Base-by-base conservation (phyloP, 371 early-diverging fungal species). In the Conidiobolus incongruus region DNA sequence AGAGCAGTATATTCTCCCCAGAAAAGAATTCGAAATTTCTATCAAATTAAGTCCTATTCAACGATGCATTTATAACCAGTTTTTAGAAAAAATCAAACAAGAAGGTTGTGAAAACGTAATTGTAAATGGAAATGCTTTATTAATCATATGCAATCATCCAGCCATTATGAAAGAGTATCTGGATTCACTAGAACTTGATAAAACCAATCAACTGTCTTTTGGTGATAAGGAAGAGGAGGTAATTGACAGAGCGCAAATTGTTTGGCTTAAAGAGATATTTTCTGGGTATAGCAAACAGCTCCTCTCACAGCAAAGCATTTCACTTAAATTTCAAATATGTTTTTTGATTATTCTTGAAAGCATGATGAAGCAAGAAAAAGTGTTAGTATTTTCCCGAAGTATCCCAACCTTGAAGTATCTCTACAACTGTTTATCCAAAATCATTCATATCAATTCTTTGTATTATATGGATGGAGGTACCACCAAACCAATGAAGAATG, bases 351-450 rank as follows among this genome's bases (percentile, higher is more conserved):
- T 76, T 2, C 34, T 48, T 2, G 50, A 52, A 22, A 62, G 71
- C 35, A 51, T 51, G 7, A 32, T 28, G 1, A 29, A 56, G 0
- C 53, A 58, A 21, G 82, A 88, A 35, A 81, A 81, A 30, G 54
- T 77, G 10, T 55, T 85, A 12, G 52, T 84, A n/a, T 83, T 83
- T 38, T 68, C 73, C 4, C 69, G 78, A 32, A 75, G 75, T 49
- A 52, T 81, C 5, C 61, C 68, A 0, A 72, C 71, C 13, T 53
- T 83, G 4, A 68, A 74, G 62, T 65, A 45, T 43, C 39, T 40
- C 5, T 21, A 43, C 10, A 10, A 19, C n/a, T 23, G 30, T 28
- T 24, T 12, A 19, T 28, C 47, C 8, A 24, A 7, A 37, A 19
- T 10, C 7, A 24, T 44, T 31, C 1, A 37, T 23, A 22, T 23